These are phyloP conservation scores for Debaryomycetaceae sp. DNA, from an alignment of 1,139 yeast genomes.

Conservation along the genomic window DNA sequence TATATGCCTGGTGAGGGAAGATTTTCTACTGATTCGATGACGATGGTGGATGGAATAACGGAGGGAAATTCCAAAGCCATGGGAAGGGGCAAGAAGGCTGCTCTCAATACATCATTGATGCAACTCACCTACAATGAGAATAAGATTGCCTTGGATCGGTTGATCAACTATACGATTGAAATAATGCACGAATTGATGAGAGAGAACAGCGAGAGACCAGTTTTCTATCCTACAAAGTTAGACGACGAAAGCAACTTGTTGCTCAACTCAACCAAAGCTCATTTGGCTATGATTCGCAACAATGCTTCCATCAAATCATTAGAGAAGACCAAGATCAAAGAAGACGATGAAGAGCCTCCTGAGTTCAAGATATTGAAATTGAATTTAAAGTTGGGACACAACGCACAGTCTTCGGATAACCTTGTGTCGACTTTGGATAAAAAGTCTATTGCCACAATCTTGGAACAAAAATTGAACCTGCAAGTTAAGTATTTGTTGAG, in stretches of 20 bases:
- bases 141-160: conserved; percentile 57
- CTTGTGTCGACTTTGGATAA: conserved; percentile 57
- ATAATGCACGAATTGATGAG: conserved; percentile 51
- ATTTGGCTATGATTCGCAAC: conserved; percentile 49
- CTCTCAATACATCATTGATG: conserved; percentile 47
- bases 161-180: conserved; percentile 55
- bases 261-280: conserved; percentile 46
- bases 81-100: conserved; percentile 5
- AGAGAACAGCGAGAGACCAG: conserved; percentile 59
- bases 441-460: conserved; percentile 57
- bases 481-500: conserved; percentile 68
- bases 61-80: conserved; percentile 15
- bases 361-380: conserved; percentile 61
- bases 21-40: conserved; percentile 21
- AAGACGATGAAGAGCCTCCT: conserved; percentile 22
- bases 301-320: conserved; percentile 30
- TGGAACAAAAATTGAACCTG: conserved; percentile 61
- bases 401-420: conserved; percentile 32
- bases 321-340: conserved; percentile 26
- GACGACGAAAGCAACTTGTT: conserved; percentile 31
- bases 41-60: conserved; percentile 26
- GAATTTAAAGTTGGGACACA: conserved; percentile 58
- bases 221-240: conserved; percentile 57
- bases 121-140: conserved; percentile 71
- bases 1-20: conserved; percentile 31